A percentile compares a stretch with the other conserved stretches of the same genome.
These are phyloP conservation scores for Picea glauca DNA, from an alignment of 75 land plant species.

Conservation along the genomic window DNA sequence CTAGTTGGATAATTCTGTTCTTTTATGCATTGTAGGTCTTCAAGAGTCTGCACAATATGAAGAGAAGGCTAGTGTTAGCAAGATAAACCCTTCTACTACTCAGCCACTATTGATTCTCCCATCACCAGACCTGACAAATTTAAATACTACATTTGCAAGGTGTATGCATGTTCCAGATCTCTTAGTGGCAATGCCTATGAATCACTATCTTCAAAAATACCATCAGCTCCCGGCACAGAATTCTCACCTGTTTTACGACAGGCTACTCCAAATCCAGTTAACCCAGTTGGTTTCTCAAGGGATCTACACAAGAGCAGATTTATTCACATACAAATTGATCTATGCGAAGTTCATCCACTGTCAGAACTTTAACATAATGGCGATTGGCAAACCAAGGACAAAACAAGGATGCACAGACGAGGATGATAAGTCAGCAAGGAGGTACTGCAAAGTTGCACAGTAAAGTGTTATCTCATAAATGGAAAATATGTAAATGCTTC, in stretches of 20 bases:
- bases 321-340: not conserved
- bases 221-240: not conserved
- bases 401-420: too few relatives aligned
- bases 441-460: too few relatives aligned
- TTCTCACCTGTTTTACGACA: not conserved
- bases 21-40: conserved; percentile 1
- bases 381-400: too few relatives aligned
- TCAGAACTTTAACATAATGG: too few relatives aligned
- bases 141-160: not conserved
- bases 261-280: not conserved
- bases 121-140: not conserved
- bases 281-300: not conserved
- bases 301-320: not conserved
- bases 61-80: not conserved
- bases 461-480: too few relatives aligned
- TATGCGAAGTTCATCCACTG: not conserved
- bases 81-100: not conserved
- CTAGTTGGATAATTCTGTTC: not conserved
- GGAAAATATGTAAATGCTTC: too few relatives aligned
- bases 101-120: not conserved
- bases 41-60: conserved; percentile 4
- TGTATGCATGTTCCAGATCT: not conserved
- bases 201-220: not conserved
- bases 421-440: too few relatives aligned
- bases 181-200: not conserved